Conservation (phyloP, 2,329 filamentous ascomycete species). For the Sporothrix phasma region DNA sequence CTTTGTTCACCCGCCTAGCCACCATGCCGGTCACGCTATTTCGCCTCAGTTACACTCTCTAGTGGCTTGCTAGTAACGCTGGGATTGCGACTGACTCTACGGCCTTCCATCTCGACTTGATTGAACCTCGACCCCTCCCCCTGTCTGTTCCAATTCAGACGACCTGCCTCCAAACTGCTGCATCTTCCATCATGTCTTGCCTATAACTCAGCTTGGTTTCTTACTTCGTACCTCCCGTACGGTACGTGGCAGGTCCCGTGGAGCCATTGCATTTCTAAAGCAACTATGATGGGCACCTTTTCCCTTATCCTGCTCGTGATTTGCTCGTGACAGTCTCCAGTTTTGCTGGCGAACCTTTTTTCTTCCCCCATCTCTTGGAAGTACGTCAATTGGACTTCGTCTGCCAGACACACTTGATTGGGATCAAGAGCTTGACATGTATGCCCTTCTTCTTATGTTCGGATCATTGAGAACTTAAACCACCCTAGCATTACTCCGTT, state of each 20-base stretch:
- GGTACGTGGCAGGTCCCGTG: background rate
- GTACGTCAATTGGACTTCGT: background rate
- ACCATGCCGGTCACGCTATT: background rate
- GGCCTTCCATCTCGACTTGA: background rate
- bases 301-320: background rate
- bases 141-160: background rate
- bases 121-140: background rate
- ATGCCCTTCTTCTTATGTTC: background rate
- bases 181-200: conserved; percentile 1
- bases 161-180: conserved; percentile 1
- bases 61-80: background rate
- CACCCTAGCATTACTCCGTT: background rate
- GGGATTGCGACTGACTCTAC: background rate
- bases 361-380: background rate
- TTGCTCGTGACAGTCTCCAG: background rate
- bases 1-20: background rate
- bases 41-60: background rate
- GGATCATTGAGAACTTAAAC: background rate
- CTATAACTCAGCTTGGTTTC: background rate
- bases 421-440: background rate
- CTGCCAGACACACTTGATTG: background rate
- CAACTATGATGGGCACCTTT: background rate
- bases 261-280: background rate
- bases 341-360: background rate
- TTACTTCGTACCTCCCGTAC: background rate